Evolutionary conservation across 805 yeast species (phyloP).

Genomic region (Starmerella bombi): DNA sequence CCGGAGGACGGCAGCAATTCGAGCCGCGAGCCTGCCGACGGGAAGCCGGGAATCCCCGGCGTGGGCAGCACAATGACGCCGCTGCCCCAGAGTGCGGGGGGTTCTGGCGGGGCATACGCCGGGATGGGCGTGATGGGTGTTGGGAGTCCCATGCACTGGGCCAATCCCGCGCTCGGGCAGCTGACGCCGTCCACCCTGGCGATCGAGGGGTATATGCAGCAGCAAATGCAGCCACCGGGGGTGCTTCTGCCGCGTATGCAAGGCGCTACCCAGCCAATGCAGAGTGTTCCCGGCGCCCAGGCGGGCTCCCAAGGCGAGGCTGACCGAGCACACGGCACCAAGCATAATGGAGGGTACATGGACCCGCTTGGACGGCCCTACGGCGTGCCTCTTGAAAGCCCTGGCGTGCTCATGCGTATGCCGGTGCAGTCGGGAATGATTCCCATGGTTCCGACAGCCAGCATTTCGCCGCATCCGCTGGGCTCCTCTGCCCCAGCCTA

Average conservation of each 20-base stretch:
- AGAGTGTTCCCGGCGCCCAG: background rate
- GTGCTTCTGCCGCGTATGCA: background rate
- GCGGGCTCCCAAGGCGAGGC: background rate
- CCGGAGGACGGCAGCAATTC: too few species aligned
- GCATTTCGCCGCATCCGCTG: background rate
- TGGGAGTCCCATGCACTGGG: slow-evolving; percentile 7
- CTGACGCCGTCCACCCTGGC: slow-evolving; percentile 6
- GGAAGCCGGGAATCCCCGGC: slow-evolving; percentile 12
- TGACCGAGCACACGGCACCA: background rate
- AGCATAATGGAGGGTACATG: background rate
- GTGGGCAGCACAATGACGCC: slow-evolving; percentile 14
- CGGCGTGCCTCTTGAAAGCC: slow-evolving; percentile 10
- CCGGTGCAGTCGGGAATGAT: slow-evolving; percentile 1
- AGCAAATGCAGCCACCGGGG: background rate
- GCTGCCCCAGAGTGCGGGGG: slow-evolving; percentile 9
- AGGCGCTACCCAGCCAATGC: background rate
- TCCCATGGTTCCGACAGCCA: background rate
- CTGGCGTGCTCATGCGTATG: slow-evolving; percentile 7
- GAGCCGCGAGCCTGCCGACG: too few species aligned
- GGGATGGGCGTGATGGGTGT: slow-evolving; percentile 2
- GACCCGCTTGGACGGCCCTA: background rate
- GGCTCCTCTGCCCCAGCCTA: too few species aligned
- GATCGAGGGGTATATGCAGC: background rate
- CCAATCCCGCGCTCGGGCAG: slow-evolving; percentile 6
- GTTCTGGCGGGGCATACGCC: background rate